Base-by-base conservation (phyloP, 2,329 filamentous ascomycete genomes). In the Lachnellula willkommii region DNA sequence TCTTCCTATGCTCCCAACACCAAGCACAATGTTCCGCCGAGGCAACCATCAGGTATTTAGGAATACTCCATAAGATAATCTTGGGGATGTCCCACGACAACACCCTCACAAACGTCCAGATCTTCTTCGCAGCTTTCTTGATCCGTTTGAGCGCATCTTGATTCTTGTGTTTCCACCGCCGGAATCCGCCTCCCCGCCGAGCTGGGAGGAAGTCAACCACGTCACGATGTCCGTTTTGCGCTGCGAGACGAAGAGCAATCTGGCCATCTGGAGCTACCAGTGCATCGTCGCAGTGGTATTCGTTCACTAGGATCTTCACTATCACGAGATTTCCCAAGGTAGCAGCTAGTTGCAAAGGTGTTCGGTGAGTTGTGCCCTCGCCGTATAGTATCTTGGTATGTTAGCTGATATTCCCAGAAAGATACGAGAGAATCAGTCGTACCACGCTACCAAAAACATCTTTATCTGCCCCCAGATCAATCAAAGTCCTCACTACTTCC, bases 211-310 rank as follows among this genome's bases (percentile, higher is more conserved):
- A 75, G 1, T 65, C 65, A 4, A 79, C 75, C 3, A 78, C 66
- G 7, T 77, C 75, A 15, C 70, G 64, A 53, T 78, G 75, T 1
- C 71, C 69, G 20, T 68, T 70, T 1, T 61, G 56, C 0, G 74
- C 74, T 0, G 77, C 77, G 1, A 79, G 69, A 1, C 76, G 72
- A 14, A 79, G 64, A 1, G 77, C 76, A 1, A 73, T 68, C 50
- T 76, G 71, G 0, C 76, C 77, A 52, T 78, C 75, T 4, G 74
- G 73, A 0, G 76, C 75, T 8, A 78, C 66, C 5, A 76, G 50
- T 1, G 67, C 62, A 61, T 78, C 76, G 58, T 78, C 71, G 12
- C 75, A 75, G 17, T 67, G 64, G 22, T 72, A 72, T 12, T 72
- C 69, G 17, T 74, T 68, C 47, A 74, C 64, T 12, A 79, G 64